Evolutionary conservation across 2,329 filamentous ascomycete genomes (phyloP).

Genomic region (Phialemoniopsis sp.): DNA sequence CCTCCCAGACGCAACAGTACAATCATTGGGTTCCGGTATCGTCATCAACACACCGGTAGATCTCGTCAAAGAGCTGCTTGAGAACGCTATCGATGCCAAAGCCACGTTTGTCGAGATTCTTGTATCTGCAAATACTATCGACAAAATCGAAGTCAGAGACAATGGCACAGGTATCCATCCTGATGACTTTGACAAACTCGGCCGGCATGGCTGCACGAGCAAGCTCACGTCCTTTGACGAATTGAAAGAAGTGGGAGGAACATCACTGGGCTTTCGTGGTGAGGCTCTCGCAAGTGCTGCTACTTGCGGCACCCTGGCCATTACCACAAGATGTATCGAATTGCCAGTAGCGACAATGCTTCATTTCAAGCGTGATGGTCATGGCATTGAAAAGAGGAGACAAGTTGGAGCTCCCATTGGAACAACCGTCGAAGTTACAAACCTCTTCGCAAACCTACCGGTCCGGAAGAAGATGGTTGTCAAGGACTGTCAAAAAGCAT

Average conservation of each 20-base stretch:
- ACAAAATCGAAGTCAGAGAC: conserved; percentile 66
- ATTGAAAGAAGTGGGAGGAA: conserved; percentile 48
- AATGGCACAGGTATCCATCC: conserved; percentile 68
- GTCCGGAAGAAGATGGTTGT: conserved; percentile 57
- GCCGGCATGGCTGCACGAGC: conserved; percentile 68
- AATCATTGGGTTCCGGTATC: conserved; percentile 57
- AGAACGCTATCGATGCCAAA: conserved; percentile 71
- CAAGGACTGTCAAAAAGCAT: conserved; percentile 52
- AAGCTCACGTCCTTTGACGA: conserved; percentile 66
- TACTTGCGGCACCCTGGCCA: conserved; percentile 51
- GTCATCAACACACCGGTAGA: conserved; percentile 55
- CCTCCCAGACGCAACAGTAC: conserved; percentile 43
- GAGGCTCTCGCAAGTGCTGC: conserved; percentile 67
- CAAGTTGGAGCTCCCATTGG: conserved; percentile 55
- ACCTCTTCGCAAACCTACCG: conserved; percentile 57
- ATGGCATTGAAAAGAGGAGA: conserved; percentile 32
- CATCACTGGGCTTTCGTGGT: conserved; percentile 71
- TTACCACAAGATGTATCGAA: conserved; percentile 60
- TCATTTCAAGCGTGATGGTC: conserved; percentile 32
- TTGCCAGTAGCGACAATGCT: conserved; percentile 54
- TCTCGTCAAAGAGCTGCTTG: conserved; percentile 72
- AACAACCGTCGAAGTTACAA: conserved; percentile 59
- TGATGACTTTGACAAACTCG: conserved; percentile 58
- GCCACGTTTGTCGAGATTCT: conserved; percentile 63
- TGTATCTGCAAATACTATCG: conserved; percentile 61